Base-by-base conservation (phyloP, 441 rosid species). In the Croton laevigatus region DNA sequence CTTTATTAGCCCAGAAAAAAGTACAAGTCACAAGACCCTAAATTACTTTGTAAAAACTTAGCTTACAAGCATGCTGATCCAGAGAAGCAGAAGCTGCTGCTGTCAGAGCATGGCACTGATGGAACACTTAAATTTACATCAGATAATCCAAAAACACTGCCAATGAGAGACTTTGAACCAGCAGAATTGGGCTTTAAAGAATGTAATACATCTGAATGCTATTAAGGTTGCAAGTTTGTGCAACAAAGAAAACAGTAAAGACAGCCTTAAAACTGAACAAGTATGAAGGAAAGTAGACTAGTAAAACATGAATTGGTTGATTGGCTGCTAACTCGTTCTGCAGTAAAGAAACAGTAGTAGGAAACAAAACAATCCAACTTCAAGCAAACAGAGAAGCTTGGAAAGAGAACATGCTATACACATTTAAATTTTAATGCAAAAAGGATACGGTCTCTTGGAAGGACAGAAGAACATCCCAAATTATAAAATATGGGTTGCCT, bases 11-110 rank as follows among this genome's bases (percentile, higher is more conserved):
- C 45, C 22, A 36, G 7, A 12, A 6, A 48, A n/a, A 44, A 54
- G 3, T 34, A 42, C 38, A 16, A 16, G 40, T n/a, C n/a, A 11
- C 10, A 51, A 37, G 34, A 42, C 53, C 42, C 59, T 65, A 22
- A 46, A n/a, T 65, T 46, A 60, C 19, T 54, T 13, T 49, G 53
- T 49, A 46, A 74, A 62, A 44, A 68, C 61, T 62, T 67, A 74
- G 84, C 99, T 91, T 85, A 95, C 99, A 86, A 78, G 87, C 98
- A 92, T 75, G 86, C 40, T 65, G 96, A 87, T 81, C 84, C 85
- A 65, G 32, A 51, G 40, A 75, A 78, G 73, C 84, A 81, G 71
- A 71, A 82, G 38, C 64, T 81, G 55, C 63, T 76, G 70, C 83
- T 68, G 71, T 81, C 81, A 78, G 71, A 73, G 80, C 92, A 82